Evolutionary conservation across 1,284 basidiomycete genomes (phyloP), one percentile per base, ranked within the genome.

Genomic region (Melampsora larici-populina): DNA sequence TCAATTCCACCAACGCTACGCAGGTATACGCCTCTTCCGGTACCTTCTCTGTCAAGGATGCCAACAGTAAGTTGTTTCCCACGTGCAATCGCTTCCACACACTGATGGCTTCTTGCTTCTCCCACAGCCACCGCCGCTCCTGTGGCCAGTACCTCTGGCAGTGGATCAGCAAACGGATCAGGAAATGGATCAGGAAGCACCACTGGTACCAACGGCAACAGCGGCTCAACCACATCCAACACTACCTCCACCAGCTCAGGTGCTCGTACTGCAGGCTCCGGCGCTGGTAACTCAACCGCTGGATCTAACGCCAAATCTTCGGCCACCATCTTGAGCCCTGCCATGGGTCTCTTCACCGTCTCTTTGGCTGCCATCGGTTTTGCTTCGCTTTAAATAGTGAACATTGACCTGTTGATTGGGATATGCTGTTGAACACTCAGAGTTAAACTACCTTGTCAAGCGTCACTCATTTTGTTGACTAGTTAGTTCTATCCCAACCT

Each of bases 21-120:
- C 24, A 78, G 36, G 68, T 78, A 9, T 70, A 64, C 3, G 60
- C 75, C 13, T 69, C 75, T 46, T 78, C 75, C n/a, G 75, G 40
- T n/a, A 29, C 67, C 7, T 78, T 78, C 49, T 70, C 67, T 8
- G 75, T 78, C 11, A 78, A 78, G 62, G n/a, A 36, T 15, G 33
- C 31, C n/a, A 62, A 48, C 31, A 70, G 75, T 78, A 33, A 78
- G 75, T 43, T 24, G 21, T 15, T 55, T 58, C 21, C 24, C 29
- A 9, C 8, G 1, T 4, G 3, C 7, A n/a, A n/a, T n/a, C 4
- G 8, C 21, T 8, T 21, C 8, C n/a, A 58, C 0, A 24, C 29
- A 17, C 55, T 58, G 7, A n/a, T 67, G 36, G 31, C 64, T n/a
- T 29, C 21, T 58, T 21, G 29, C 21, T 58, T 24, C 29, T 15